Evolutionary conservation across 306 rosid species (phyloP), one percentile per base, ranked within the genome.

Genomic region (Acacia confusa): DNA sequence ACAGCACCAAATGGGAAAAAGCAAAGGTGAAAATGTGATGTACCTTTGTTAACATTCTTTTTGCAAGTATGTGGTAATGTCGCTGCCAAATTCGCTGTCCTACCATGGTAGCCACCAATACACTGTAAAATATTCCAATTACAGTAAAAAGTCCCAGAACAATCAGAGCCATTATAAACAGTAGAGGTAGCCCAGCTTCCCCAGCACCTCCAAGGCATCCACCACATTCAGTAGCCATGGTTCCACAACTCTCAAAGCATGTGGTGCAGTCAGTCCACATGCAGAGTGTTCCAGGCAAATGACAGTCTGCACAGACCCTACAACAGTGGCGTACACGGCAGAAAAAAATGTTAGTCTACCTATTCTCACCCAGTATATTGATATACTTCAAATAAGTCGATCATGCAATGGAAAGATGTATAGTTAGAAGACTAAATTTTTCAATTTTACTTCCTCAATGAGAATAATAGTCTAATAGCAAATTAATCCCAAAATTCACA

Each of bases 261-360:
- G 99, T 84, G 67, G 99, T 95, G 85, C 99, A 93, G 84, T 95
- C 98, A 30, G 98, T 95, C 99, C 98, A 95, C 97, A 95, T 92
- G 84, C 98, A 95, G 34, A 95, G 96, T 30, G 99, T 95, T 75
- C 99, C 98, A 24, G 98, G 99, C 87, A 93, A 89, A 88, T 92
- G 99, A 91, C 99, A 95, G 85, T 95, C 99, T 27, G 99, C 97
- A 63, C 99, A 95, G 61, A 93, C 94, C 65, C 98, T 95, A 93
- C 84, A 87, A 67, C 47, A 65, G 80, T 75, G 81, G 48, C 60
- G 57, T 27, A 75, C 63, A 75, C 11, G 48, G 55, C 52, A 77
- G 78, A 61, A 78, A 20, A 52, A 47, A 82, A 68, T 32, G 65
- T 57, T 48, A 77, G 83, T 77, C 28, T 12, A 70, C 50, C 70